Evolutionary conservation across 352 stramenopile genomes (phyloP), one percentile per base, ranked within the genome.

Genomic region (Aphanomyces astaci): DNA sequence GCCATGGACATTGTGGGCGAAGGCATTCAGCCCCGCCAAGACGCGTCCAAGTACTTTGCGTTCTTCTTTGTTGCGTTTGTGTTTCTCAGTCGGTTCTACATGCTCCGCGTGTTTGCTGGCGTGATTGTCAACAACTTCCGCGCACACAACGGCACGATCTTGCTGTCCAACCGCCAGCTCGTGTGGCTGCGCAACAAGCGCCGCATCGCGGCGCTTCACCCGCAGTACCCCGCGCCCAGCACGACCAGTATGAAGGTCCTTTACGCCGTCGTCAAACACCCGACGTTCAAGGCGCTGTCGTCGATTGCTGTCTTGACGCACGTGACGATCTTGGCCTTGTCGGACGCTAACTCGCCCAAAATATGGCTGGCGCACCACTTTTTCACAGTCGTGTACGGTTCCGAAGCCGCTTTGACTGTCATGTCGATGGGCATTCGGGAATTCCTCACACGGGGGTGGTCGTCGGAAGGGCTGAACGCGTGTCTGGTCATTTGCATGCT

Each of bases 81-180:
- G 56, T 95, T 93, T 53, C 60, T 75, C 51, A 70, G 83, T 89
- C 4, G 74, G 74, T 4, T 88, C 89, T 63, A 87, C 90, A 46
- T 94, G 91, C 65, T 83, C 51, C 62, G 62, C 15, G 62, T 68
- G 17, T 68, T 68, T 68, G 62, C 62, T 3, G 86, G 82, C 1
- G 90, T 94, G 72, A 84, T 94, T 52, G 89, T 94, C 72, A 94
- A 94, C 69, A 94, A 92, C 64, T 94, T 94, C 27, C 79, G 86
- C 0, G 88, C 79, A 60, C 87, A 89, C 77, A 94, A 90, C 62
- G 86, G 86, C 11, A 94, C 83, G 3, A 64, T 92, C 4, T 53
- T 94, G 31, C 75, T 94, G 2, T 85, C 80, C 4, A 92, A 88
- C 49, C 63, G 86, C 2, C 86, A 94, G 71, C 74, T 94, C 22